Evolutionary conservation across 768 basidiomycete species (phyloP), one percentile per base, ranked within the genome.

Genomic region (Serendipita indica): DNA sequence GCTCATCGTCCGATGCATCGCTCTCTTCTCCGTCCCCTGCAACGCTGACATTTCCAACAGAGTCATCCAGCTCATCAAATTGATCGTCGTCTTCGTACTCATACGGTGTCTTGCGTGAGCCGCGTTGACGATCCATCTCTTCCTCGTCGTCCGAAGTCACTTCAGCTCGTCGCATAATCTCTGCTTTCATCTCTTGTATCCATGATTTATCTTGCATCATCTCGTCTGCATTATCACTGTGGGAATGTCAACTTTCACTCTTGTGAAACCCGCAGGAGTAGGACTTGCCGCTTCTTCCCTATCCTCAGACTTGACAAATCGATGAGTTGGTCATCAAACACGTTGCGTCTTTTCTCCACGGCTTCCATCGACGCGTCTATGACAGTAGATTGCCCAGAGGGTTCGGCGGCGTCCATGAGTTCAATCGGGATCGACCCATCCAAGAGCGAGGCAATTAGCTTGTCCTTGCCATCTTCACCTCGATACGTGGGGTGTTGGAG

Each of bases 131-230:
- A 72, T 64, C 69, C 70, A 45, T 81, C 10, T 82, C 83, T n/a
- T 83, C 82, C 27, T 78, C 75, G 43, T 78, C 79, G 0, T 61
- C 60, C n/a, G 76, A 75, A 34, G 83, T 76, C 16, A 74, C 79
- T 64, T 91, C 84, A 0, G 80, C 83, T 3, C 85, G 77, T 27
- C 87, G 79, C 13, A 92, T 73, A 63, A 92, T 92, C 58, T 86
- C 83, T 1, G 80, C 79, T 65, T 93, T 91, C 79, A 92, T 84
- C 63, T 83, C 72, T 39, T 82, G 82, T n/a, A 79, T 74, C 65
- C 78, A 78, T 1, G 73, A 69, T 3, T 74, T 75, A 64, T 91
- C 86, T 13, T 75, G 74, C 5, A 81, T 67, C 13, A 79, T 64
- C 16, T 67, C 65, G n/a, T 65, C 63, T 13, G 71, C 72, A 28